Base-by-base conservation (phyloP, 2,329 filamentous ascomycete genomes). In the Apiospora arundinis region DNA sequence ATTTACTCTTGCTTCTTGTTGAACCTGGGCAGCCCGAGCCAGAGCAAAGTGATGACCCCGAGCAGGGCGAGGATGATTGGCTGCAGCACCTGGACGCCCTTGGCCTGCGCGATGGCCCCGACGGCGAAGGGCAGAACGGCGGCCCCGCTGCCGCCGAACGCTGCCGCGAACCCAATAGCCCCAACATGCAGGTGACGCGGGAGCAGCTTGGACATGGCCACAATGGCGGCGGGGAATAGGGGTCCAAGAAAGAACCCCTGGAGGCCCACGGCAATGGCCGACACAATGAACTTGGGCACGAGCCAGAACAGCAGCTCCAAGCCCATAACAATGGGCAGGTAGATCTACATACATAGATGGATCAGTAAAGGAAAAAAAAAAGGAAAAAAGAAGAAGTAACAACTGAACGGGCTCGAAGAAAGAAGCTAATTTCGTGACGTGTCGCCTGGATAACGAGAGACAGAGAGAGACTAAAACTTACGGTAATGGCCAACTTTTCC, bases 201-300 rank as follows among this genome's bases (percentile, higher is more conserved):
- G 1, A 96, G 85, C 3, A 83, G 83, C 76, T 92, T 93, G 0
- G 92, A 93, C 40, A 91, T 89, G 3, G 89, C 90, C 0, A 94
- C 89, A 1, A 95, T 86, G 0, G 88, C 92, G 2, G 91, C 91
- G 0, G 93, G 92, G 80, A 95, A 95, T 23, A 95, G 80, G 0
- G 93, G 93, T 0, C 93, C 93, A 0, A 96, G 85, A 78, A 95
- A 94, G 85, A 95, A 94, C 0, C 93, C 93, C 73, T 94, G 88
- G 0, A 95, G 79, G 0, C 90, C 85, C 14, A 94, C 91, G 5
- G 92, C 90, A 1, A 95, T 86, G 0, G 92, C 91, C 0, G 92
- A 93, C 7, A 93, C 91, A 76, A 92, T 89, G 78, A 95, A 94
- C 69, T 92, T 88, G 0, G 93, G 93, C 0, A 96, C 91, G 2